Conservation (phyloP, 2,329 filamentous ascomycete species). For the Fusarium sacchari region DNA sequence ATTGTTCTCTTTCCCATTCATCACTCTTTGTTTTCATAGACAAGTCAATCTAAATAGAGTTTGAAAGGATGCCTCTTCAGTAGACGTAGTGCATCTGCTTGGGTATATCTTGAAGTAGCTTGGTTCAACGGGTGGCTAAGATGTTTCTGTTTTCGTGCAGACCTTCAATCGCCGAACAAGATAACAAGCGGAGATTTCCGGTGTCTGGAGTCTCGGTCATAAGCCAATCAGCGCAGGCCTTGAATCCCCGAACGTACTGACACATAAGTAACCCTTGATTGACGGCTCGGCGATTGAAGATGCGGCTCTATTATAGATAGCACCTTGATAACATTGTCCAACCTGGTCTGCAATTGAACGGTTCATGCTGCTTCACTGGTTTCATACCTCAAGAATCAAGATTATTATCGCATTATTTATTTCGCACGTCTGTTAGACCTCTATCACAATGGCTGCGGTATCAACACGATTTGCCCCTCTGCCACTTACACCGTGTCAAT, state of each 20-base stretch:
- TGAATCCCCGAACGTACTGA: not conserved
- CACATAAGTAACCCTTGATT: too few species aligned
- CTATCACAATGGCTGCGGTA: constrained; percentile 1
- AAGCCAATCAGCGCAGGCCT: not conserved
- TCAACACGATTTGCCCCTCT: constrained; percentile 1
- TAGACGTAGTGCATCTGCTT: rapidly evolving
- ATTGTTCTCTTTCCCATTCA: not conserved
- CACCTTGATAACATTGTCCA: not conserved
- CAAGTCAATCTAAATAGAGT: rapidly evolving
- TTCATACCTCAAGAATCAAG: not conserved
- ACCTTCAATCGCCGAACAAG: not conserved
- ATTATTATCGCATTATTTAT: not conserved
- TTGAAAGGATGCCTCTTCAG: rapidly evolving
- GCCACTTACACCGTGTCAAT: not conserved
- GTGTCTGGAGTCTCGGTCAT: rapidly evolving
- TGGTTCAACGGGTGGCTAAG: too few species aligned
- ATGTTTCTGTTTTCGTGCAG: not conserved
- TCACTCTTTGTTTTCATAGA: not conserved
- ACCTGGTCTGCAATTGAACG: not conserved
- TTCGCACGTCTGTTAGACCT: too few species aligned
- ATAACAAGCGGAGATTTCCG: rapidly evolving
- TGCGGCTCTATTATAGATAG: not conserved
- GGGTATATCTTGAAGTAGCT: not conserved
- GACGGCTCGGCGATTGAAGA: not conserved
- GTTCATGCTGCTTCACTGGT: rapidly evolving